Evolutionary conservation across 768 basidiomycete genomes (phyloP).

Genomic region (Lentinus brumalis): DNA sequence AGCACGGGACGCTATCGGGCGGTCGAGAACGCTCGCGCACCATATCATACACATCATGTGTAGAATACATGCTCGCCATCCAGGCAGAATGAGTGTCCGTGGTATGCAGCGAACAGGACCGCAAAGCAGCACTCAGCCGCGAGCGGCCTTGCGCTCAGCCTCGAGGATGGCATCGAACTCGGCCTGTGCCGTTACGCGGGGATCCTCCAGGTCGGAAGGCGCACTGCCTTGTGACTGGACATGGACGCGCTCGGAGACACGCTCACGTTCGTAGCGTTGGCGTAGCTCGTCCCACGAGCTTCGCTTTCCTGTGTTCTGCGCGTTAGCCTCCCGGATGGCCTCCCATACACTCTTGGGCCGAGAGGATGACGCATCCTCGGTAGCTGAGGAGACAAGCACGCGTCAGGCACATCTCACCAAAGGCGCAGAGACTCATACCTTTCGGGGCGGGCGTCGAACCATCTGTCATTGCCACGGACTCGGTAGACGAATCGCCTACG

Average conservation of each 20-base stretch:
- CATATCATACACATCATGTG: neutral
- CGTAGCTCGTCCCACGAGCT: slow-evolving; percentile 74
- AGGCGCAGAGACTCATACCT: neutral
- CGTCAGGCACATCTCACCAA: neutral
- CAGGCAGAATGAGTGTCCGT: neutral
- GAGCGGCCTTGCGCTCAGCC: slow-evolving; percentile 47
- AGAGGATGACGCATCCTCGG: slow-evolving; percentile 4
- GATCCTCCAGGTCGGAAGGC: slow-evolving; percentile 22
- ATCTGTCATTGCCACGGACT: neutral
- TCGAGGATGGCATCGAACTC: slow-evolving; percentile 62
- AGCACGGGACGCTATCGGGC: neutral
- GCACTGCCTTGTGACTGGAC: neutral
- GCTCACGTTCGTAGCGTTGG: slow-evolving; percentile 51
- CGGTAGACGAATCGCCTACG: neutral
- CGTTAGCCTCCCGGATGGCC: slow-evolving; percentile 60
- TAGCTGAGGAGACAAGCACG: neutral
- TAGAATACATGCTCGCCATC: neutral
- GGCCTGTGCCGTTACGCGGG: slow-evolving; percentile 50
- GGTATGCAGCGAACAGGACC: neutral
- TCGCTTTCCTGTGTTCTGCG: slow-evolving; percentile 36
- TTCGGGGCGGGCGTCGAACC: neutral
- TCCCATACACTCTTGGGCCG: slow-evolving; percentile 55
- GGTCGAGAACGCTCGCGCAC: neutral
- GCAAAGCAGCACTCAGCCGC: neutral
- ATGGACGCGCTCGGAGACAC: slow-evolving; percentile 4